These are phyloP conservation scores for Sporothrix luriei DNA, from an alignment of 2,329 filamentous ascomycete genomes.

Conservation along the genomic window DNA sequence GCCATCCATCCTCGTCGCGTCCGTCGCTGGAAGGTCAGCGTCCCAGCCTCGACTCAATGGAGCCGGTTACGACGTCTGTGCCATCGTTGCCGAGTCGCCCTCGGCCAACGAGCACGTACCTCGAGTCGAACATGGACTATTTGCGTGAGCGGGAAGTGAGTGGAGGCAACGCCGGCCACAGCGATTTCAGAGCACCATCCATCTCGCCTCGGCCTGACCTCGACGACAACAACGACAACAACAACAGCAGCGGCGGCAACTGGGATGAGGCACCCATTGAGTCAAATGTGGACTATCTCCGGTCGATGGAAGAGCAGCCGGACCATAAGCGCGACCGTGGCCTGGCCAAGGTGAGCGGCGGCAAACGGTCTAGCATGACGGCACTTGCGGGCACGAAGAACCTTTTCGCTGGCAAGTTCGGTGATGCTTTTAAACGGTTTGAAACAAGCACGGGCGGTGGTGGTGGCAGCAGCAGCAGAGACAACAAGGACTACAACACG, in stretches of 20 bases:
- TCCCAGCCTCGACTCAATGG: constrained; percentile 64
- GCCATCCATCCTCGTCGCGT: constrained; percentile 56
- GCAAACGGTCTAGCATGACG: constrained; percentile 73
- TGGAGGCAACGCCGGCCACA: constrained; percentile 2
- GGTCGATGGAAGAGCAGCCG: constrained; percentile 51
- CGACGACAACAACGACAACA: constrained; percentile 29
- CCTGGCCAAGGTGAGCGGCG: constrained; percentile 56
- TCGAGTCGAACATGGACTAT: constrained; percentile 81
- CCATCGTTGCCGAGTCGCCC: constrained; percentile 51
- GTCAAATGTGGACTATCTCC: constrained; percentile 81
- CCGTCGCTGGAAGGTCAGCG: constrained; percentile 72
- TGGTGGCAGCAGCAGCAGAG: constrained; percentile 31
- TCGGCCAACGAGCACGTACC: constrained; percentile 78
- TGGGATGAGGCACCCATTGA: constrained; percentile 64
- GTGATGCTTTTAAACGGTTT: constrained; percentile 90
- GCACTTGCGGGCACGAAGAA: constrained; percentile 75
- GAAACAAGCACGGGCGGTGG: constrained; percentile 56
- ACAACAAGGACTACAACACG: constrained; percentile 39
- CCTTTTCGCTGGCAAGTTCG: constrained; percentile 84
- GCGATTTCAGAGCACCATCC: constrained; percentile 48
- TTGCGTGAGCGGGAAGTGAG: constrained; percentile 70
- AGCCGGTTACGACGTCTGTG: constrained; percentile 47
- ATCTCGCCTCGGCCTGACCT: constrained; percentile 49
- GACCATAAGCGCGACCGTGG: constrained; percentile 54
- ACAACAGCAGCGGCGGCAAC: constrained; percentile 29